Evolutionary conservation across 2,329 filamentous ascomycete species (phyloP).

Genomic region (Zarea fungicola): DNA sequence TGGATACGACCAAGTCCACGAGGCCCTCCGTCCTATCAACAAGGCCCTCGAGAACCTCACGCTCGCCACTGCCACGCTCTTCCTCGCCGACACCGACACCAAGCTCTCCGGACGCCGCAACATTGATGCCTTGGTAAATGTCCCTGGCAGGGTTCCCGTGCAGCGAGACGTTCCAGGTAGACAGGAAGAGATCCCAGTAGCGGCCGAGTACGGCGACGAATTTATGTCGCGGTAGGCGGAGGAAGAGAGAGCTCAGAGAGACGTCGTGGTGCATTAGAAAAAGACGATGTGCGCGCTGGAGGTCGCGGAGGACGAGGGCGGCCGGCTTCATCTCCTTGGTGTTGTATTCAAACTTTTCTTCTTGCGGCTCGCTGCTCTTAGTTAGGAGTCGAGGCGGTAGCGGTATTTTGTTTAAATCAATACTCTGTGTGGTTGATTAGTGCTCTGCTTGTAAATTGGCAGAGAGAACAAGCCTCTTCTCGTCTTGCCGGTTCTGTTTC

Average conservation of each 20-base stretch:
- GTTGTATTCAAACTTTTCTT: slow-evolving; percentile 68
- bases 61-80: slow-evolving; percentile 86
- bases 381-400: slow-evolving; percentile 51
- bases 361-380: slow-evolving; percentile 34
- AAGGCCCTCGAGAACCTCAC: slow-evolving; percentile 89
- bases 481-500: too few relatives aligned
- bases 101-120: slow-evolving; percentile 85
- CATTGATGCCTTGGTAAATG: slow-evolving; percentile 76
- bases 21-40: slow-evolving; percentile 74
- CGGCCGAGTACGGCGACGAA: slow-evolving; percentile 69
- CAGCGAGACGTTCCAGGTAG: slow-evolving; percentile 82
- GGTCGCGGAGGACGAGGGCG: slow-evolving; percentile 69
- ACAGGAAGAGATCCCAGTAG: slow-evolving; percentile 70
- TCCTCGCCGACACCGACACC: slow-evolving; percentile 94
- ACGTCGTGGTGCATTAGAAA: slow-evolving; percentile 85
- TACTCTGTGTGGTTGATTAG: slow-evolving; percentile 29
- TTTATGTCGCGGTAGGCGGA: slow-evolving; percentile 55
- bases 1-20: slow-evolving; percentile 80
- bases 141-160: slow-evolving; percentile 81
- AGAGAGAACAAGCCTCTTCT: not conserved
- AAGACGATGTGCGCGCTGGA: slow-evolving; percentile 73
- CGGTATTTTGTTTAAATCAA: slow-evolving; percentile 71
- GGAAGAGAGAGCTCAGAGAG: slow-evolving; percentile 66
- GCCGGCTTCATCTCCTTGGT: slow-evolving; percentile 84
- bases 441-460: not conserved